Evolutionary conservation across 495 filamentous ascomycete species (phyloP).

Genomic region (Neohortaea acidophila): DNA sequence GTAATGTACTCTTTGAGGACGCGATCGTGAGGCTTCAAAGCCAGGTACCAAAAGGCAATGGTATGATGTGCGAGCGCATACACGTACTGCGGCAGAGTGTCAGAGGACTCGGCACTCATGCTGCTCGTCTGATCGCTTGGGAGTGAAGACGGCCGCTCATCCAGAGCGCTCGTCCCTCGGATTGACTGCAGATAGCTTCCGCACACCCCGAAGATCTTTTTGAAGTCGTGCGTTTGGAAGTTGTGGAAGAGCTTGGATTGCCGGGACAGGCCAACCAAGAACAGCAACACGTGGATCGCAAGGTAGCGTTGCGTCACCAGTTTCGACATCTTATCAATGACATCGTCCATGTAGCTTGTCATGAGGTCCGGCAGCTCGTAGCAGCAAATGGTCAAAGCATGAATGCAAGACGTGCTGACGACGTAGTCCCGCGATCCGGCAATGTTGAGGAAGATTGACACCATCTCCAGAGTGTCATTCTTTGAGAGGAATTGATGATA

Average conservation of each 20-base stretch:
- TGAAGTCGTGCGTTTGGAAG: conserved; percentile 73
- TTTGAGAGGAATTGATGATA: conserved; percentile 77
- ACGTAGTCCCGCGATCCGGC: conserved; percentile 73
- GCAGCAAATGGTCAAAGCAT: conserved; percentile 84
- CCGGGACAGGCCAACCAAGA: conserved; percentile 71
- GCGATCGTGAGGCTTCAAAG: conserved; percentile 68
- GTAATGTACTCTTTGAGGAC: conserved; percentile 83
- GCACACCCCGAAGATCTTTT: conserved; percentile 85
- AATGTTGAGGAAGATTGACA: conserved; percentile 67
- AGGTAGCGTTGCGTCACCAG: conserved; percentile 85
- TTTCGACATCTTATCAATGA: conserved; percentile 82
- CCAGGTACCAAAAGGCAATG: conserved; percentile 91
- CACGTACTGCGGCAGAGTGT: conserved; percentile 65
- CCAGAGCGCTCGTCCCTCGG: conserved; percentile 37
- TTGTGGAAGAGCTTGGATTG: conserved; percentile 74
- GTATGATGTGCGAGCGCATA: conserved; percentile 87
- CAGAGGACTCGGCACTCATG: conserved; percentile 29
- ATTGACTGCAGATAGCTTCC: conserved; percentile 76
- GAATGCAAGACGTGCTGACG: conserved; percentile 69
- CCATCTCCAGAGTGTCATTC: conserved; percentile 73
- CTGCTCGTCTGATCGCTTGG: conserved; percentile 28
- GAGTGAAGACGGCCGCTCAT: conserved; percentile 26
- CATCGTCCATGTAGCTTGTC: conserved; percentile 62
- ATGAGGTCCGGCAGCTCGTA: conserved; percentile 77
- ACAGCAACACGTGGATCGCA: conserved; percentile 88